Conservation (phyloP, 148 eudicot genomes). For the Heliosperma pusillum region DNA sequence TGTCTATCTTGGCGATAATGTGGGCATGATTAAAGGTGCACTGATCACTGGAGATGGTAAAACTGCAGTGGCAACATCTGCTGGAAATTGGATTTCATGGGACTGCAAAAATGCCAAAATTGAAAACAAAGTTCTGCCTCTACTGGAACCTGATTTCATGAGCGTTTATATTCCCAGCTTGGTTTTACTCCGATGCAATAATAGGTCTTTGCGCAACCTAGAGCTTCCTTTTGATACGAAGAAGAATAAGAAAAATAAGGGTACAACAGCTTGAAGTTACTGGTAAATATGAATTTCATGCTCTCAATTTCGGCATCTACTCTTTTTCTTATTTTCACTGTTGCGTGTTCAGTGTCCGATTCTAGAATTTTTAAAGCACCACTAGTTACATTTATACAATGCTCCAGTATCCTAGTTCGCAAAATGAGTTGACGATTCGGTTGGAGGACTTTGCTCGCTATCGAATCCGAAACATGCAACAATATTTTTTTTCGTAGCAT, state of each 20-base stretch:
- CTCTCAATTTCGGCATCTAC: not conserved
- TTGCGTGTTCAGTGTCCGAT: not conserved
- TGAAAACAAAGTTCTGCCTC: conserved; percentile 17
- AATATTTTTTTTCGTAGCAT: too few species aligned
- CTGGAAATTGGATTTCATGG: conserved; percentile 26
- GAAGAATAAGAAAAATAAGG: not conserved
- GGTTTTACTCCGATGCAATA: conserved; percentile 15
- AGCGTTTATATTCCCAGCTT: conserved; percentile 17
- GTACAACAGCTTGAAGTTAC: not conserved
- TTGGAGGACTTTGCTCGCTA: too few species aligned
- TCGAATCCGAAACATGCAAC: too few species aligned
- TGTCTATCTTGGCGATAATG: conserved; percentile 18
- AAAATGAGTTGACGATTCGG: too few species aligned
- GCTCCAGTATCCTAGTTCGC: too few species aligned
- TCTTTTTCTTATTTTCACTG: not conserved
- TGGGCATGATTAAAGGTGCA: conserved; percentile 21
- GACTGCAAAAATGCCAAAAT: conserved; percentile 9
- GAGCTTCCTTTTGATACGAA: conserved; percentile 10
- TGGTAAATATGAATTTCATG: conserved; percentile 8
- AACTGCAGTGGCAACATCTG: conserved; percentile 23
- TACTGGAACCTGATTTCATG: conserved; percentile 18
- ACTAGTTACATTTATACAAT: too few species aligned
- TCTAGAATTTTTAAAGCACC: too few species aligned
- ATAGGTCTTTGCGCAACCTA: not conserved
- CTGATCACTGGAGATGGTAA: conserved; percentile 10